Percentiles rank a stretch among this genome's conserved stretches.
Evolutionary conservation across 202 grass and related monocot genomes (phyloP).

Genomic region (Brachypodium distachyon): DNA sequence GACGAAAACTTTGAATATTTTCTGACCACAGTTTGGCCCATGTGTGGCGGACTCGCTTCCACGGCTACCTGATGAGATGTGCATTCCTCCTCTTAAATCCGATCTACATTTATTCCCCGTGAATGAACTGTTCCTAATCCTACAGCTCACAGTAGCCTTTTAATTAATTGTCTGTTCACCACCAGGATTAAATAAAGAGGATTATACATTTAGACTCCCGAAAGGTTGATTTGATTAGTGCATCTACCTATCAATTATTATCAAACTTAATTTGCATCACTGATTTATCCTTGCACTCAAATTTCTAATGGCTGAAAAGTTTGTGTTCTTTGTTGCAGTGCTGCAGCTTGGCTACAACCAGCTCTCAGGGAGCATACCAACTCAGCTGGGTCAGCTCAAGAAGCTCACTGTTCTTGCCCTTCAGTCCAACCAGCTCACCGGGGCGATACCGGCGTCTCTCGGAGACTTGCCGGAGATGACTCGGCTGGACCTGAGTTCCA

Average conservation of each 20-base stretch:
- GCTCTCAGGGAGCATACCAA: constrained; percentile 66
- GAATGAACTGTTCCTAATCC: not conserved
- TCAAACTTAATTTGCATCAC: not conserved
- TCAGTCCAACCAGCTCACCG: constrained; percentile 74
- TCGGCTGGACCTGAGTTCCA: constrained; percentile 80
- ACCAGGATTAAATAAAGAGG: not conserved
- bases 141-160: not conserved
- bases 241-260: not conserved
- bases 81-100: not conserved
- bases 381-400: constrained; percentile 53
- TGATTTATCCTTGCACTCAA: not conserved
- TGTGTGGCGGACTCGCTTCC: not conserved
- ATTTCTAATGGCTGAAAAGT: not conserved
- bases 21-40: not conserved
- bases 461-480: constrained; percentile 46
- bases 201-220: too few species aligned
- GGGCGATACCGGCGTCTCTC: constrained; percentile 68
- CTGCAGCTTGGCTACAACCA: constrained; percentile 93
- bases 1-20: constrained; percentile 17
- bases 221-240: not conserved
- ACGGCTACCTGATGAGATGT: not conserved
- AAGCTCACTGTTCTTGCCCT: constrained; percentile 65
- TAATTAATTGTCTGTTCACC: not conserved
- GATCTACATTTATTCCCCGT: not conserved
- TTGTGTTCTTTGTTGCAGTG: constrained; percentile 33